These are phyloP conservation scores for Cladobotryum protrusum DNA, from an alignment of 2,329 filamentous ascomycete species.

Conservation along the genomic window DNA sequence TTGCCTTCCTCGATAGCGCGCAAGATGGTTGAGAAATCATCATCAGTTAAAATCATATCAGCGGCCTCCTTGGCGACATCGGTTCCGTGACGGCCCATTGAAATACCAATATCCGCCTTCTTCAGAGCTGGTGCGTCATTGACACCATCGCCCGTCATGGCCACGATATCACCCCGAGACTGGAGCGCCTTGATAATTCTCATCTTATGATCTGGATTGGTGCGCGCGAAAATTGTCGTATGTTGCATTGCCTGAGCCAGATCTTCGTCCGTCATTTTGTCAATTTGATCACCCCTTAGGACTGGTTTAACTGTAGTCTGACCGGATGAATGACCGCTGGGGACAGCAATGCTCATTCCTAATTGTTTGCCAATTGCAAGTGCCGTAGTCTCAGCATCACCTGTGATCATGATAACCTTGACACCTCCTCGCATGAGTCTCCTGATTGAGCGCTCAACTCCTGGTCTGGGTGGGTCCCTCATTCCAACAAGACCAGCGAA, in stretches of 20 bases:
- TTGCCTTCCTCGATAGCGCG: conserved; percentile 97
- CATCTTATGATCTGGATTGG: conserved; percentile 95
- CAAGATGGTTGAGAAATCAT: conserved; percentile 87
- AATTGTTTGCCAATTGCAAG: conserved; percentile 89
- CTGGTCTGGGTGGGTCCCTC: conserved; percentile 90
- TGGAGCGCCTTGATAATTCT: conserved; percentile 93
- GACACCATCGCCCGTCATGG: conserved; percentile 97
- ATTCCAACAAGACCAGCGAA: conserved; percentile 94
- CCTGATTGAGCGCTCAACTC: conserved; percentile 82
- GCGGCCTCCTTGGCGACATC: conserved; percentile 95
- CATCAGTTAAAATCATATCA: conserved; percentile 89
- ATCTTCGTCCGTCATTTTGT: conserved; percentile 80
- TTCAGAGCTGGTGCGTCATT: conserved; percentile 97
- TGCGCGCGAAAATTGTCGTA: conserved; percentile 92
- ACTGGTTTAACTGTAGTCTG: conserved; percentile 63
- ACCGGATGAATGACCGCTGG: conserved; percentile 45
- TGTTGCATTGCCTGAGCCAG: conserved; percentile 78
- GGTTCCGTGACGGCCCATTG: conserved; percentile 91
- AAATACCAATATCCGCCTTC: conserved; percentile 95
- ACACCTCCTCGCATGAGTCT: conserved; percentile 90
- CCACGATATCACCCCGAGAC: conserved; percentile 88
- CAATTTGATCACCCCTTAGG: conserved; percentile 84
- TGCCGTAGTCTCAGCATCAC: conserved; percentile 90
- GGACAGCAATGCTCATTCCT: conserved; percentile 74
- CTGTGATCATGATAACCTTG: conserved; percentile 98